Conservation (phyloP, 495 filamentous ascomycete species). For the Saxispiralis lemnorum region DNA sequence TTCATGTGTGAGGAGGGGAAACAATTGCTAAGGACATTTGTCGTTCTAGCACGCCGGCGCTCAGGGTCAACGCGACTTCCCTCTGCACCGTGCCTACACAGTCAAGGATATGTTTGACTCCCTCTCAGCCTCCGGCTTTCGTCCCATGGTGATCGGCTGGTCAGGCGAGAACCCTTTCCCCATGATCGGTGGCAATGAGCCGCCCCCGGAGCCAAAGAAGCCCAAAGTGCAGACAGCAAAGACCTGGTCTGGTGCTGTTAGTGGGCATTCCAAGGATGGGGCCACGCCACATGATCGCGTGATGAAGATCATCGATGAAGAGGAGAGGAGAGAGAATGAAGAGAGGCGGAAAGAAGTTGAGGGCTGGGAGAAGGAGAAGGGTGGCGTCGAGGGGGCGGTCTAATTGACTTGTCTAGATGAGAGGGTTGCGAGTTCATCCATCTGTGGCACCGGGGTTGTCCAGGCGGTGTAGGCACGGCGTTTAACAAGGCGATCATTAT, state of each 20-base stretch:
- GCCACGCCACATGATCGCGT: slow-evolving; percentile 13
- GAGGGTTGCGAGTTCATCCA: not conserved
- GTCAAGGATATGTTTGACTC: slow-evolving; percentile 16
- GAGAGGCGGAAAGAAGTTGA: slow-evolving; percentile 6
- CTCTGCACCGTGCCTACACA: slow-evolving; percentile 2
- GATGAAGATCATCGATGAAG: slow-evolving; percentile 14
- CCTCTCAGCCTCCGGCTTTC: slow-evolving; percentile 9
- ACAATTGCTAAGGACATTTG: too few relatives aligned
- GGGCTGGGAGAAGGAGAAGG: slow-evolving; percentile 1
- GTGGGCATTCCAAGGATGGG: slow-evolving; percentile 7
- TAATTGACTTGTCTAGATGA: not conserved
- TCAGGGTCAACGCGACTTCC: slow-evolving; percentile 12
- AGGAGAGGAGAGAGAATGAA: slow-evolving; percentile 10
- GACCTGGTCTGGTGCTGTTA: slow-evolving; percentile 1
- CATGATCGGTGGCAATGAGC: slow-evolving; percentile 13
- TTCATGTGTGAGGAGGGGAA: too few relatives aligned
- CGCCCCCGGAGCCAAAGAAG: slow-evolving; percentile 7
- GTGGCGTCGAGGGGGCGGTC: not conserved
- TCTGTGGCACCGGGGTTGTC: not conserved
- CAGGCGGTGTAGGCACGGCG: not conserved
- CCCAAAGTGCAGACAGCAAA: slow-evolving; percentile 6
- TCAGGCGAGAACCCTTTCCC: slow-evolving; percentile 14
- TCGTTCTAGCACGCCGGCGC: slow-evolving; percentile 9
- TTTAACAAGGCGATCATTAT: not conserved
- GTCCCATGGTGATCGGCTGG: slow-evolving; percentile 13